Evolutionary conservation across 805 yeast species (phyloP).

Genomic region (Candida orba): DNA sequence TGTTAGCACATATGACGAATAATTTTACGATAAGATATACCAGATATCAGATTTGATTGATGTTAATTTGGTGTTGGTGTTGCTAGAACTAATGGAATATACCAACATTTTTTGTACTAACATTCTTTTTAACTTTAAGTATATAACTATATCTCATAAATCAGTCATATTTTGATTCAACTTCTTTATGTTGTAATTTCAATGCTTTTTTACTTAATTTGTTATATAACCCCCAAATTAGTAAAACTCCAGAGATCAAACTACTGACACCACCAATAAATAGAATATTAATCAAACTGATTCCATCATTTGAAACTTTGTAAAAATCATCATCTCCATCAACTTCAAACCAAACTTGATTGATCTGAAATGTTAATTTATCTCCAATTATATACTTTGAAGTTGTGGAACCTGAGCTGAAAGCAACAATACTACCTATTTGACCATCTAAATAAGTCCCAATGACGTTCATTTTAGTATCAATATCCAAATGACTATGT

Average conservation of each 20-base stretch:
- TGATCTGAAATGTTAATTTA: conserved; percentile 45
- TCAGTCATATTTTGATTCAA: conserved; percentile 9
- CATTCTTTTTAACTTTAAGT: no score
- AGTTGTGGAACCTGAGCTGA: conserved; percentile 49
- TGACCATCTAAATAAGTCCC: conserved; percentile 20
- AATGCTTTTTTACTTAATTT: conserved; percentile 6
- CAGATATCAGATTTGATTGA: no score
- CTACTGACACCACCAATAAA: conserved; percentile 4
- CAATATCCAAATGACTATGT: conserved; percentile 63
- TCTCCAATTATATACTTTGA: conserved; percentile 64
- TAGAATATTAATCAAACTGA: not conserved
- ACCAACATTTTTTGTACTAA: no score
- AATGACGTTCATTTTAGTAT: conserved; percentile 46
- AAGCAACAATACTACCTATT: conserved; percentile 37
- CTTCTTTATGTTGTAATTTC: conserved; percentile 8
- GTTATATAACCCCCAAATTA: conserved; percentile 6
- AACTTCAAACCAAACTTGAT: conserved; percentile 46
- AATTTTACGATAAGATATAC: no score
- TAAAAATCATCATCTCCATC: conserved; percentile 1
- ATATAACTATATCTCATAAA: no score
- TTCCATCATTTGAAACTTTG: not conserved
- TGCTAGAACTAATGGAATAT: no score
- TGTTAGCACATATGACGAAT: no score
- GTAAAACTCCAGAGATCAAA: conserved; percentile 2
- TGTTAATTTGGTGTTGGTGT: no score